These are phyloP conservation scores for Aspergillus sclerotioniger DNA, from an alignment of 495 filamentous ascomycete species.

Conservation along the genomic window DNA sequence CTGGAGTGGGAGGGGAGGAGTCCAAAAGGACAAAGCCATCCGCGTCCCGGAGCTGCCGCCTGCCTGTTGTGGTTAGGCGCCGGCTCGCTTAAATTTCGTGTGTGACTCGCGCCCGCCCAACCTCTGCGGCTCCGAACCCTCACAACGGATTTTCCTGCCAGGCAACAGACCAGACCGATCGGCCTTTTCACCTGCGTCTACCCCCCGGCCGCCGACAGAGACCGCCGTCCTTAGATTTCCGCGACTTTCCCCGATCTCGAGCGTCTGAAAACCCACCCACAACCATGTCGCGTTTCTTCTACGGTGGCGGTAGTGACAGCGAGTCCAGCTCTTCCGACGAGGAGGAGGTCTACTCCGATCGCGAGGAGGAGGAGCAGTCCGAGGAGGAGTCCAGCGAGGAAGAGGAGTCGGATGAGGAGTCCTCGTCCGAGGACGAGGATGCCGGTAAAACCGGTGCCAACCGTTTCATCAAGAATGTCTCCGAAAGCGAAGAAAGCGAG, in stretches of 20 bases:
- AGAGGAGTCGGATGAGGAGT: conserved; percentile 54
- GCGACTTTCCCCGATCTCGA: conserved; percentile 23
- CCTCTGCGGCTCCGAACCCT: conserved; percentile 38
- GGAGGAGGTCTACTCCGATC: conserved; percentile 81
- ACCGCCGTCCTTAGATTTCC: conserved; percentile 10
- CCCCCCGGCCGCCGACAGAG: conserved; percentile 8
- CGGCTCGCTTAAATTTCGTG: conserved; percentile 54
- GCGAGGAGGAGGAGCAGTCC: conserved; percentile 60
- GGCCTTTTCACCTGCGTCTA: conserved; percentile 2
- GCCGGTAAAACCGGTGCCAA: conserved; percentile 67
- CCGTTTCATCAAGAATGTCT: conserved; percentile 76
- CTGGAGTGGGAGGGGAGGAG: neutral
- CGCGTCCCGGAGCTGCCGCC: neutral
- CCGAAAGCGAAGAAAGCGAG: conserved; percentile 78
- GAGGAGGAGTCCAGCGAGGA: conserved; percentile 82
- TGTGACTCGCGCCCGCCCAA: conserved; percentile 40
- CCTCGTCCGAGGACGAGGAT: conserved; percentile 59
- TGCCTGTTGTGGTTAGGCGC: conserved; percentile 43
- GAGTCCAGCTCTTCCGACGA: conserved; percentile 73
- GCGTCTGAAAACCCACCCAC: conserved; percentile 23
- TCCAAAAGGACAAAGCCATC: no score
- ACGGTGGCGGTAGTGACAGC: conserved; percentile 86
- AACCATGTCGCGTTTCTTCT: conserved; percentile 88
- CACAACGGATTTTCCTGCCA: conserved; percentile 34
- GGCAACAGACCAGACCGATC: conserved; percentile 16